These are phyloP conservation scores for Actinomortierella ambigua DNA, from an alignment of 371 early-diverging fungal species.

Conservation along the genomic window DNA sequence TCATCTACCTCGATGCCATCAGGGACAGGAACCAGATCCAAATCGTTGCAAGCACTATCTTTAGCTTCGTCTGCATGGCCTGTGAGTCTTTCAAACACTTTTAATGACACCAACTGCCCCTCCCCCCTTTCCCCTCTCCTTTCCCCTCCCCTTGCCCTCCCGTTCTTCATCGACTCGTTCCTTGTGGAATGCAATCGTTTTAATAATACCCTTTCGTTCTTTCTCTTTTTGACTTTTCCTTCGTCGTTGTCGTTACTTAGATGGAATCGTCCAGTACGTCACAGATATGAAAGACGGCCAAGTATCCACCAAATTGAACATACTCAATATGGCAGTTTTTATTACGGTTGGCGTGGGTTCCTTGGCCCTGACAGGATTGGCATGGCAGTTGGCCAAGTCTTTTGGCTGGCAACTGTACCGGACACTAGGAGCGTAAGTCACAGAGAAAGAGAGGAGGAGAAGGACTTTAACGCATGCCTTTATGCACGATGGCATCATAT, in stretches of 20 bases:
- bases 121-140: no score
- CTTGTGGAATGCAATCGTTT: background rate
- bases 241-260: conserved; percentile 4
- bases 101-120: background rate
- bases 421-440: conserved; percentile 43
- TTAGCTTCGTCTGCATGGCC: conserved; percentile 28
- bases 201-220: background rate
- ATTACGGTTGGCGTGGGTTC: conserved; percentile 34
- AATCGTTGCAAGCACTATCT: conserved; percentile 38
- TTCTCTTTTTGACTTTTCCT: background rate
- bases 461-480: background rate
- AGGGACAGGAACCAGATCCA: conserved; percentile 43
- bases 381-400: conserved; percentile 29
- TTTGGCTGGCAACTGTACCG: conserved; percentile 46
- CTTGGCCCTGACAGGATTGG: conserved; percentile 17
- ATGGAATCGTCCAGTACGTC: conserved; percentile 33
- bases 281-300: conserved; percentile 17
- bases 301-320: conserved; percentile 7
- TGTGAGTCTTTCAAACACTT: conserved; percentile 32
- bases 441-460: no score
- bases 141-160: background rate
- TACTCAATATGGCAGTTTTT: conserved; percentile 25
- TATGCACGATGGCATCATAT: background rate
- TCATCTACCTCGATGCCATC: conserved; percentile 41
- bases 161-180: background rate